A percentile compares a stretch with the other conserved stretches of the same genome.
Evolutionary conservation across 305 asterid genomes (phyloP).

Genomic region (Coffea humblotiana): DNA sequence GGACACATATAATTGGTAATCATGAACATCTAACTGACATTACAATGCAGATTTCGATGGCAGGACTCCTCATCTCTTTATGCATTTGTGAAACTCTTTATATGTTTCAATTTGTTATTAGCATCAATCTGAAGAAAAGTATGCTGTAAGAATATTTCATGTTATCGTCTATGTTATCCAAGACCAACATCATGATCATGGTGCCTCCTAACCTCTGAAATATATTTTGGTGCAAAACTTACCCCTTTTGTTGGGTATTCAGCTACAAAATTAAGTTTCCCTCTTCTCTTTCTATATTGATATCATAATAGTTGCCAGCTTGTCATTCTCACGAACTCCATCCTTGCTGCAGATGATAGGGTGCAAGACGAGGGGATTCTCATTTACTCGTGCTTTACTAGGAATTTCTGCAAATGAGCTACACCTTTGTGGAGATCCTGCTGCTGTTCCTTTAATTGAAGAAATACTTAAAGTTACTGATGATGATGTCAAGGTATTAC

Average conservation of each 20-base stretch:
- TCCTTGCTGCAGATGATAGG: slow-evolving; percentile 69
- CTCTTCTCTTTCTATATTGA: background rate
- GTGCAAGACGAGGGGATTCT: slow-evolving; percentile 78
- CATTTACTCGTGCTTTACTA: slow-evolving; percentile 91
- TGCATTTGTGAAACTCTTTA: background rate
- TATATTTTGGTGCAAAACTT: background rate
- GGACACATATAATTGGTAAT: no score
- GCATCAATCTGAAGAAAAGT: background rate
- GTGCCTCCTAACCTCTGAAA: background rate
- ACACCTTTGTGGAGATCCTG: slow-evolving; percentile 96
- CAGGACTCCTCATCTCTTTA: background rate
- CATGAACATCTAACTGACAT: no score
- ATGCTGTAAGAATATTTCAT: background rate
- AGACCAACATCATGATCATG: background rate
- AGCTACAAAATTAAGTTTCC: background rate
- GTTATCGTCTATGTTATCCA: background rate
- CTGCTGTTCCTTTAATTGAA: slow-evolving; percentile 82
- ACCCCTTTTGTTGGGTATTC: background rate
- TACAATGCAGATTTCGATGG: background rate
- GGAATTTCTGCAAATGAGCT: slow-evolving; percentile 87
- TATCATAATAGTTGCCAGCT: background rate
- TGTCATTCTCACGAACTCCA: slow-evolving; percentile 10
- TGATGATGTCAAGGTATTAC: slow-evolving; percentile 62
- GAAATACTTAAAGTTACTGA: slow-evolving; percentile 85
- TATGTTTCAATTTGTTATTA: background rate